Base-by-base conservation (phyloP, 495 filamentous ascomycete species). In the Penicillium cosmopolitanum region DNA sequence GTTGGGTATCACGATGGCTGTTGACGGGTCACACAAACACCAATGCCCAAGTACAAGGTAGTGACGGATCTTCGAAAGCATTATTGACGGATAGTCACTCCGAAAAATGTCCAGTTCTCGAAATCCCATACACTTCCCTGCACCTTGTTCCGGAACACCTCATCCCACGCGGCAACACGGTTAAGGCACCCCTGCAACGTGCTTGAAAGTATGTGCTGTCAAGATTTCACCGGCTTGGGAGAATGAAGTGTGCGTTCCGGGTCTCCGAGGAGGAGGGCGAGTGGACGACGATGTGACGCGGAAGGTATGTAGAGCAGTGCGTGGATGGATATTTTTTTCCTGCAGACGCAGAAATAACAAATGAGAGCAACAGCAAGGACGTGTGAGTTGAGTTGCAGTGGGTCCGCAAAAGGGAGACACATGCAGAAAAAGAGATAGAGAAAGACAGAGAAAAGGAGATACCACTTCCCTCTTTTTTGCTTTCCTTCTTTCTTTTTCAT, bases 1-100 rank as follows among this genome's bases (percentile, higher is more conserved):
- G 56, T 53, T 51, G 43, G 55, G 63, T 66, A 44, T 50, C 59
- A 66, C 63, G 48, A 55, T 43, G 23, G 12, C 46, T 23, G 50
- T 28, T 36, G 35, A 40, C 19, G 11, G 47, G 55, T 63, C 23
- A 16, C 56, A 66, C 59, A 59, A 19, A n/a, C 5, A 31, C 21
- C 15, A 33, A 44, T 21, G 1, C 23, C 36, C 25, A 43, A 12
- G 15, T 51, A 12, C 23, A 34, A 36, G 31, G 33, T 35, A 13
- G 31, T 34, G 46, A 18, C 50, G 35, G 48, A 53, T 44, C 15
- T 19, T 38, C 11, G 11, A 25, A 12, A 16, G 56, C 12, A 25
- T 13, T 10, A 53, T 25, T 34, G n/a, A 44, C 42, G 15, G 8
- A 19, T 44, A 16, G 15, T 19, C 42, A 19, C 7, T 10, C 42